Percentiles rank a stretch among this genome's conserved stretches.
Evolutionary conservation across 306 rosid species (phyloP).

Genomic region (Ceratonia siliqua): DNA sequence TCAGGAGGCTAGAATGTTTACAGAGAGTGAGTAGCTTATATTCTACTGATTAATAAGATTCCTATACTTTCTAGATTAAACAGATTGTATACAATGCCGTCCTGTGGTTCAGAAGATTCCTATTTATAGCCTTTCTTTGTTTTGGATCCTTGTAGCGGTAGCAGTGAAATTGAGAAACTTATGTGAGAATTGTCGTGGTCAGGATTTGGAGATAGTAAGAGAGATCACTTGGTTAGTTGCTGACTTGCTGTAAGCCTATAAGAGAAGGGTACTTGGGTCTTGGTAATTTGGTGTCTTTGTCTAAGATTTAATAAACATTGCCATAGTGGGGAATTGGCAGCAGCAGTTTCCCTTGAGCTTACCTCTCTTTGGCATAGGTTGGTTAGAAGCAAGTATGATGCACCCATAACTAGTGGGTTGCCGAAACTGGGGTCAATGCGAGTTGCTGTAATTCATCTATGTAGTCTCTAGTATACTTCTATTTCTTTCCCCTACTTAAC

Average conservation of each 20-base stretch:
- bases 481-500: background rate
- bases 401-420: background rate
- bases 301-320: background rate
- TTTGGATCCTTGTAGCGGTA: background rate
- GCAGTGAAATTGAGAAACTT: background rate
- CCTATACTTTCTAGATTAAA: background rate
- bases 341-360: background rate
- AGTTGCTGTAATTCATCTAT: background rate
- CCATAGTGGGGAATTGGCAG: background rate
- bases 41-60: background rate
- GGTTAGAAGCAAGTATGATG: background rate
- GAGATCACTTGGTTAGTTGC: background rate
- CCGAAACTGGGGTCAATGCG: background rate
- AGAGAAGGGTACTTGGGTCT: background rate
- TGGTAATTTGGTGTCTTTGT: background rate
- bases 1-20: background rate
- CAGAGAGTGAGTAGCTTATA: background rate
- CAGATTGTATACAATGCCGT: background rate
- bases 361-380: background rate
- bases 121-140: background rate
- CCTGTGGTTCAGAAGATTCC: background rate
- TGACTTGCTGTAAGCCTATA: background rate
- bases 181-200: background rate
- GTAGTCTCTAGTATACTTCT: background rate
- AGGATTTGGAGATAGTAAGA: background rate